phyloP scores from a whole-genome alignment of 306 rosid genomes.

The Carpinus viminea region DNA sequence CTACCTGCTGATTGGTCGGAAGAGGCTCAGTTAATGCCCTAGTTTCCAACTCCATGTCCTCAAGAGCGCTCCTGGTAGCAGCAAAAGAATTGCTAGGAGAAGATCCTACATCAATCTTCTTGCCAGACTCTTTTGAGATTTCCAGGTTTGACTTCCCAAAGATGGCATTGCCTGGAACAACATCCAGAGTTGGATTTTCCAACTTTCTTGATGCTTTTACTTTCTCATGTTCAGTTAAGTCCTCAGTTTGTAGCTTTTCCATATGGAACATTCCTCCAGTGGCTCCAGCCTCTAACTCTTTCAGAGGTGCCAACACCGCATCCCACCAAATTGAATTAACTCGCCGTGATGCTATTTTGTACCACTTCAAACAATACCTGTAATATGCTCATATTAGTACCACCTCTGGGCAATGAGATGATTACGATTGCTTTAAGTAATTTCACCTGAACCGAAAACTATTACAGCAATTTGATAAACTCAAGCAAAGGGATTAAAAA shows the following conservation, averaged over 20 bases:
- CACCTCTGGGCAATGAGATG: constrained; percentile 32
- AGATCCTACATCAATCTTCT: constrained; percentile 34
- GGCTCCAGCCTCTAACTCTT: constrained; percentile 67
- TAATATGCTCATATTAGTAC: constrained; percentile 20
- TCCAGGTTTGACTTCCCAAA: constrained; percentile 26
- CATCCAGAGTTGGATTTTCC: constrained; percentile 17
- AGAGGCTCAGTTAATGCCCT: constrained; percentile 98
- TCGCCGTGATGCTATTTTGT: constrained; percentile 76
- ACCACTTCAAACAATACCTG: constrained; percentile 92
- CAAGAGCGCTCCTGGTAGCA: constrained; percentile 68
- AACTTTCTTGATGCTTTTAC: constrained; percentile 12
- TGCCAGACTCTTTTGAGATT: constrained; percentile 21
- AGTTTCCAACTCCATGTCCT: constrained; percentile 94
- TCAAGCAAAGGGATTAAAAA: not conserved
- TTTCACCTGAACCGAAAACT: not conserved
- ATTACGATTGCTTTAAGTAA: constrained; percentile 1
- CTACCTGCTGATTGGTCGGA: constrained; percentile 95
- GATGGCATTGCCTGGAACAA: constrained; percentile 17
- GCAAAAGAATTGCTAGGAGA: constrained; percentile 33
- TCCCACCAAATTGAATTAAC: constrained; percentile 89
- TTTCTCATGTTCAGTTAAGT: constrained; percentile 16
- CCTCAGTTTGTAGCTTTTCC: constrained; percentile 28
- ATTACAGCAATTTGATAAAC: not conserved
- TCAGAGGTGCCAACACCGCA: constrained; percentile 74
- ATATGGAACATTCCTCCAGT: constrained; percentile 40